Evolutionary conservation across 345 rosid species (phyloP).

Genomic region (Acer yangbiense): DNA sequence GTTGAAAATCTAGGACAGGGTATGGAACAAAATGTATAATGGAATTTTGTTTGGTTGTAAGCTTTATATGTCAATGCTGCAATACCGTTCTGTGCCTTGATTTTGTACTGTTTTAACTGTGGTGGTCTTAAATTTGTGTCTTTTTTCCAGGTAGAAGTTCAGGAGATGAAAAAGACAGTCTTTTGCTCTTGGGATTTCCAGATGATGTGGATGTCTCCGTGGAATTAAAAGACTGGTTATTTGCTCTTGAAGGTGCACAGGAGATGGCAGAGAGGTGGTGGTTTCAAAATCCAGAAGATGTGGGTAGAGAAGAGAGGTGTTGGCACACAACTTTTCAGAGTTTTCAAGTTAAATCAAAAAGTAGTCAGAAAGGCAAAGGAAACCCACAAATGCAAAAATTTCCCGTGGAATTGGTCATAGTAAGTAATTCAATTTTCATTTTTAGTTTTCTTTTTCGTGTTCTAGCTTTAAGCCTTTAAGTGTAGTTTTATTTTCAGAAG

Average conservation of each 20-base stretch:
- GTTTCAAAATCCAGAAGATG: conserved; percentile 42
- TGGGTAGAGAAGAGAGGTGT: conserved; percentile 75
- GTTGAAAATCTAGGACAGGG: conserved; percentile 52
- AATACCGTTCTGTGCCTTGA: conserved; percentile 13
- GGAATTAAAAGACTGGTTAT: conserved; percentile 91
- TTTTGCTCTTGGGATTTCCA: conserved; percentile 66
- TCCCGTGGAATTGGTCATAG: conserved; percentile 79
- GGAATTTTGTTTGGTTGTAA: not conserved
- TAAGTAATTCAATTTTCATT: conserved; percentile 36
- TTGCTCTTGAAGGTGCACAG: conserved; percentile 89
- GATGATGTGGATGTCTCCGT: conserved; percentile 82
- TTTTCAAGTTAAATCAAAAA: conserved; percentile 47
- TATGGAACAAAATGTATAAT: conserved; percentile 25
- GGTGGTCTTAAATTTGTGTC: conserved; percentile 24
- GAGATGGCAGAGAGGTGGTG: conserved; percentile 67
- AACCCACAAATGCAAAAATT: conserved; percentile 37
- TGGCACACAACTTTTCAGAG: conserved; percentile 86
- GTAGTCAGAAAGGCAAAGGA: conserved; percentile 47
- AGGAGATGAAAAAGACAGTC: conserved; percentile 46
- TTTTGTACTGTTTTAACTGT: conserved; percentile 1
- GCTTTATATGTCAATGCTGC: not conserved
- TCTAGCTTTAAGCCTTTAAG: not conserved
- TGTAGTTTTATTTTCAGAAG: not conserved
- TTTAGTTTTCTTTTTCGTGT: not conserved
- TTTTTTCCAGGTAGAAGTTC: conserved; percentile 46